Conservation (phyloP, 805 yeast genomes). For the Kregervanrija delftensis region DNA sequence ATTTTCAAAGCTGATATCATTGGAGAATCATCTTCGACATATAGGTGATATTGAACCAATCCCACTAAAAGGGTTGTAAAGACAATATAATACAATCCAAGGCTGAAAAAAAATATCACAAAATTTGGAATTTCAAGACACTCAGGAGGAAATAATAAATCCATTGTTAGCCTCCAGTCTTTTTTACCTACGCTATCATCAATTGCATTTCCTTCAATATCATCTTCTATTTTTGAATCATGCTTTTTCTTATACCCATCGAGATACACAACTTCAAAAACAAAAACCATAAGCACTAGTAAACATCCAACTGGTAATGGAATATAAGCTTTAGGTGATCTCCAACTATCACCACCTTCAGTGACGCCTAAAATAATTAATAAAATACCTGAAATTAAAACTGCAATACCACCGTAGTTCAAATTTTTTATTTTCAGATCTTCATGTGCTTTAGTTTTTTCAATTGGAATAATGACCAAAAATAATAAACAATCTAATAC, state of each 20-base stretch:
- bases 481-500: conserved; percentile 15
- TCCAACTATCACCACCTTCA: conserved; percentile 39
- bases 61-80: conserved; percentile 6
- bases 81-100: conserved; percentile 5
- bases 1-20: conserved; percentile 31
- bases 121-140: conserved; percentile 16
- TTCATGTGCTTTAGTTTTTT: conserved; percentile 21
- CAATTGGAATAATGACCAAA: conserved; percentile 23
- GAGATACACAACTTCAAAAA: conserved; percentile 26
- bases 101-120: conserved; percentile 8
- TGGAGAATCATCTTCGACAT: conserved; percentile 25
- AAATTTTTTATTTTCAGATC: conserved; percentile 19
- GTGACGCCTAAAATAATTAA: conserved; percentile 38
- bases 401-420: conserved; percentile 29
- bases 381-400: conserved; percentile 30
- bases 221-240: no score
- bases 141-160: conserved; percentile 18
- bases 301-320: conserved; percentile 33
- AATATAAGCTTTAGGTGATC: conserved; percentile 33
- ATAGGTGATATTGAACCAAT: conserved; percentile 19
- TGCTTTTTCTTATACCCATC: conserved; percentile 8
- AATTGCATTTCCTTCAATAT: not conserved
- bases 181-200: conserved; percentile 4
- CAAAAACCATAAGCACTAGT: conserved; percentile 19
- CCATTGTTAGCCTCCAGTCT: conserved; percentile 14